phyloP scores from a whole-genome alignment of 179 eudicot species.

The Actinidia chinensis region DNA sequence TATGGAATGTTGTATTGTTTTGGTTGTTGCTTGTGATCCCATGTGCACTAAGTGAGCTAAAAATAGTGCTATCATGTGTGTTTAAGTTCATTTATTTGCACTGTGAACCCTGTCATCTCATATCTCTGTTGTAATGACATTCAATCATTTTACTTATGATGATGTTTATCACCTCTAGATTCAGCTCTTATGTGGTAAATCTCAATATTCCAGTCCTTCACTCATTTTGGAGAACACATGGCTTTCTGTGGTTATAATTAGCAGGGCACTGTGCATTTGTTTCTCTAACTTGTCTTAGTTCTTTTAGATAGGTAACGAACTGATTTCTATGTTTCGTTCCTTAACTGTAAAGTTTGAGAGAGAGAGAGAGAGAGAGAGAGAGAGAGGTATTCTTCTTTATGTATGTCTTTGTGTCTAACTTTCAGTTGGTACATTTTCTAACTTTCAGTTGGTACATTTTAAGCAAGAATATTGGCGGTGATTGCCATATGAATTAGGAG shows the following conservation, averaged over 20 bases:
- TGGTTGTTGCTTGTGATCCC: background rate
- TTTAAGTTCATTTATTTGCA: background rate
- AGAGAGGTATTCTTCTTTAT: no score
- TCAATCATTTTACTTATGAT: background rate
- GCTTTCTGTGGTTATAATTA: background rate
- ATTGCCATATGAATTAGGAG: no score
- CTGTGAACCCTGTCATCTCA: background rate
- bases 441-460: no score
- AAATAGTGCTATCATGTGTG: no score
- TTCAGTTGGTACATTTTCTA: no score
- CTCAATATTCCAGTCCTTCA: background rate
- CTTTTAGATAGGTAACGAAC: background rate
- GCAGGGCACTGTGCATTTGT: background rate
- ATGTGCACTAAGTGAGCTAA: no score
- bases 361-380: background rate
- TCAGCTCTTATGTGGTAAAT: background rate
- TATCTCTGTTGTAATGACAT: background rate
- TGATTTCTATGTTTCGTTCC: background rate
- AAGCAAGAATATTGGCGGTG: no score
- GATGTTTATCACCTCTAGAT: no score
- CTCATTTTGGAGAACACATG: background rate
- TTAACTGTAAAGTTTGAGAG: background rate
- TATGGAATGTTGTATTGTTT: background rate
- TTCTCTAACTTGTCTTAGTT: background rate
- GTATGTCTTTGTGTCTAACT: no score